Conservation (phyloP, 1,139 yeast species). For the Torulaspora pretoriensis region DNA sequence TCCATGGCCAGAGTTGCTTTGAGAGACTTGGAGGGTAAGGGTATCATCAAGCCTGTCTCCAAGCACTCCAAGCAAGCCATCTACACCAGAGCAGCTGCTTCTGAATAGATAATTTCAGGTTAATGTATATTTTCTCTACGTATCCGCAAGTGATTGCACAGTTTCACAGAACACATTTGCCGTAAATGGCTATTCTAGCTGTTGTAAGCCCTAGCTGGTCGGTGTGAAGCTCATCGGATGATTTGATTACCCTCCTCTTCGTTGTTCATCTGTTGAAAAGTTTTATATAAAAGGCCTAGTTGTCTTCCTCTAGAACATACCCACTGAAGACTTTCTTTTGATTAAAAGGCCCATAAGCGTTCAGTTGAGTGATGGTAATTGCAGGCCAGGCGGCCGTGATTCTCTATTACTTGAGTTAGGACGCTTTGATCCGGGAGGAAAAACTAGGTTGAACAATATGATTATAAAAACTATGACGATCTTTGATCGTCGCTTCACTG, state of each 20-base stretch:
- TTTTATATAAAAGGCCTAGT: not conserved
- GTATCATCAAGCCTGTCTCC: conserved; percentile 91
- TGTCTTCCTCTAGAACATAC: not conserved
- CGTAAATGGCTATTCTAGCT: not conserved
- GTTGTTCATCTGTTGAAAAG: not conserved
- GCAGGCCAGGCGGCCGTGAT: conserved; percentile 7
- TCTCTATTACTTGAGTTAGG: not conserved
- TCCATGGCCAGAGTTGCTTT: conserved; percentile 98
- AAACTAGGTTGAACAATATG: conserved; percentile 6
- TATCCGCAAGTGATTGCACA: conserved; percentile 10
- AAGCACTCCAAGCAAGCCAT: conserved; percentile 96
- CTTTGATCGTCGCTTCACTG: conserved; percentile 28
- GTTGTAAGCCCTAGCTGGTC: not conserved
- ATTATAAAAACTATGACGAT: conserved; percentile 10
- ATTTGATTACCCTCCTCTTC: not conserved
- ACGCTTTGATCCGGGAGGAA: not conserved
- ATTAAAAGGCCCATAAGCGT: too few species aligned
- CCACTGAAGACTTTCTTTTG: too few species aligned
- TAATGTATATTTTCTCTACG: conserved; percentile 13
- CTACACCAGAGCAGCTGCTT: conserved; percentile 77
- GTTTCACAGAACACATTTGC: conserved; percentile 2
- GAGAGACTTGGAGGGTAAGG: conserved; percentile 91
- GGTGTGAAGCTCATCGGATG: not conserved
- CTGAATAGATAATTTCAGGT: conserved; percentile 41
- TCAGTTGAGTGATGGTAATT: not conserved